Evolutionary conservation across 2,329 filamentous ascomycete species (phyloP), one percentile per base, ranked within the genome.

Genomic region (Pyrenochaeta sp.): DNA sequence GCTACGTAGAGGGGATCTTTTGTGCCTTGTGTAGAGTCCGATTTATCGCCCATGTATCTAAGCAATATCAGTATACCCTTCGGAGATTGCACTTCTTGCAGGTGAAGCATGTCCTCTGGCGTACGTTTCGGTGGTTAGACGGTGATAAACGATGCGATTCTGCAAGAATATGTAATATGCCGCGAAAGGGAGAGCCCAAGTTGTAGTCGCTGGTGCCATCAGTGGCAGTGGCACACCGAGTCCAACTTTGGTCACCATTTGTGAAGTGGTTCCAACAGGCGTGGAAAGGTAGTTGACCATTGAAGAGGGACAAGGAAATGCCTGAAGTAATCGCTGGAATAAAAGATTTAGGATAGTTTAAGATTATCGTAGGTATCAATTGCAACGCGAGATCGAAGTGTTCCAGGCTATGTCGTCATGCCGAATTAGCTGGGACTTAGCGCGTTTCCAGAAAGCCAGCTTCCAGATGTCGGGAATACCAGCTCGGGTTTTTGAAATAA

Each of bases 121-220:
- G 30, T 58, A 69, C 54, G 61, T 70, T 40, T 71, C 50, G 15
- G 52, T 60, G 7, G 42, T 52, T 9, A 72, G 20, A 5, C 74
- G 72, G 4, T 69, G 54, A 23, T 58, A 56, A 9, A 67, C 63
- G 35, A 77, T 63, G 11, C 74, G 68, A 27, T 68, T 65, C 41
- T 70, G 71, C 14, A 77, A 68, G 50, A 75, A 66, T 35, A 69
- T 30, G 35, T 74, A 69, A 53, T 76, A 77, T 4, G 63, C 65
- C 5, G 69, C 65, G 45, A 77, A 75, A 15, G 74, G 74, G 22
- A 67, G 57, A 21, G 66, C 56, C 67, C 67, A 74, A n/a, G 64
- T 63, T 48, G 72, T 68, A 36, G 72, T 71, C 23, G 68, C 64
- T n/a, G 68, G 68, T 9, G 65, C 57, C 6, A 69, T 55, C 15